A percentile compares a stretch with the other conserved stretches of the same genome.
Conservation (phyloP, 805 yeast species). For the Hanseniaspora vineae region DNA sequence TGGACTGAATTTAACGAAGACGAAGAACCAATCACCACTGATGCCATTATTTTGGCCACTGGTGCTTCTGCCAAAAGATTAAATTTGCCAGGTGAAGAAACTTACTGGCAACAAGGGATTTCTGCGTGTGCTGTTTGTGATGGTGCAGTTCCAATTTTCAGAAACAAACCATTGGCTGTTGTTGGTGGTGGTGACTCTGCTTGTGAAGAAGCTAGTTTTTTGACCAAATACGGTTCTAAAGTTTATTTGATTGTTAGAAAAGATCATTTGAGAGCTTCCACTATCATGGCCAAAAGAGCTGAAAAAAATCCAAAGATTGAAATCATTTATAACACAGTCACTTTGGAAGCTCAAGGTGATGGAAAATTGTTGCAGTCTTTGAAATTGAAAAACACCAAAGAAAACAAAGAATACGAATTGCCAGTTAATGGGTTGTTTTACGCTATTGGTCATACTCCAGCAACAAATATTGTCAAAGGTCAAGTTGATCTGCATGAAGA, state of each 20-base stretch:
- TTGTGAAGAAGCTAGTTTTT: conserved; percentile 94
- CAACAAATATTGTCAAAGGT: conserved; percentile 65
- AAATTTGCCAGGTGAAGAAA: conserved; percentile 89
- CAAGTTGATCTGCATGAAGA: conserved; percentile 76
- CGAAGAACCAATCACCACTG: conserved; percentile 80
- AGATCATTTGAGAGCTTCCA: conserved; percentile 87
- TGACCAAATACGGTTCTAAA: conserved; percentile 96
- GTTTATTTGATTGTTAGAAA: conserved; percentile 89
- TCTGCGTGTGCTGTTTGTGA: conserved; percentile 99
- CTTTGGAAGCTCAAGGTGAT: conserved; percentile 86
- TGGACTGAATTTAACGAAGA: conserved; percentile 97
- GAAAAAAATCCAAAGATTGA: conserved; percentile 77
- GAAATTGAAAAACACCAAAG: conserved; percentile 54
- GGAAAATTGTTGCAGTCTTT: conserved; percentile 67
- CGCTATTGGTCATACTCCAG: conserved; percentile 96
- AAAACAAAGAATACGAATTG: conserved; percentile 56
- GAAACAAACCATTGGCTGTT: conserved; percentile 95
- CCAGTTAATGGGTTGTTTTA: conserved; percentile 87
- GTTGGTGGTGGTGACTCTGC: conserved; percentile 99
- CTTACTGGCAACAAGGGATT: conserved; percentile 98
- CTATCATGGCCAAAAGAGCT: conserved; percentile 93
- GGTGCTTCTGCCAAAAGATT: conserved; percentile 98
- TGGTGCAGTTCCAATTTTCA: conserved; percentile 98
- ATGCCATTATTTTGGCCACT: conserved; percentile 85
- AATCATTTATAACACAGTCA: conserved; percentile 73